Conservation (phyloP, 2,329 filamentous ascomycete genomes). For the Colletotrichum navitas region DNA sequence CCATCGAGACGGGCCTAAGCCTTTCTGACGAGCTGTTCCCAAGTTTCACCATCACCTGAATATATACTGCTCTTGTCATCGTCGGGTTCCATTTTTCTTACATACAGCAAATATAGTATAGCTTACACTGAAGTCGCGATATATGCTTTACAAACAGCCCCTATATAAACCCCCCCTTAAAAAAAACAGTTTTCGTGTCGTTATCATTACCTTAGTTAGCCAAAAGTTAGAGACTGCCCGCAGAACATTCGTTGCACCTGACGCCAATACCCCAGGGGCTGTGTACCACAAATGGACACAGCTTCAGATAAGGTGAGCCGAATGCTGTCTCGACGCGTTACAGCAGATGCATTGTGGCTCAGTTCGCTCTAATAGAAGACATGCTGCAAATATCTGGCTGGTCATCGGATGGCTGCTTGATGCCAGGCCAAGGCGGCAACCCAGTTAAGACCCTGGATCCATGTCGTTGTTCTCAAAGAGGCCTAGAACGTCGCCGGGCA, state of each 20-base stretch:
- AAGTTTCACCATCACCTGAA: not conserved
- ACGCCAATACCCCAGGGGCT: not conserved
- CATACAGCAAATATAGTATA: not conserved
- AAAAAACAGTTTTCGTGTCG: not conserved
- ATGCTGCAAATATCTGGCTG: not conserved
- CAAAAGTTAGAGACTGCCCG: not conserved
- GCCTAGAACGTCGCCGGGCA: constrained; percentile 74
- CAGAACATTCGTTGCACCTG: too few relatives aligned
- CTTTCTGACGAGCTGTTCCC: not conserved
- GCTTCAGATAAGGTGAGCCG: not conserved
- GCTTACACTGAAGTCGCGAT: not conserved
- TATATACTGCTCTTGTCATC: not conserved
- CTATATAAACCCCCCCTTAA: not conserved
- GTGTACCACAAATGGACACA: not conserved
- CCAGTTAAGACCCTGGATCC: constrained; percentile 26
- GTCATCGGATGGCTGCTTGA: not conserved
- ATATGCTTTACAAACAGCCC: not conserved
- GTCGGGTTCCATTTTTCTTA: not conserved
- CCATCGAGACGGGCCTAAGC: not conserved
- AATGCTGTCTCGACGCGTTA: not conserved
- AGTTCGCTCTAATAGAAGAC: not conserved
- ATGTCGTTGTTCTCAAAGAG: constrained; percentile 59
- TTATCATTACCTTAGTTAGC: not conserved
- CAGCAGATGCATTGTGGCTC: too few relatives aligned
- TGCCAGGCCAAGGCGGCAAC: too few relatives aligned